Percentiles rank a stretch among this genome's conserved stretches.
phyloP scores from a whole-genome alignment of 2,329 filamentous ascomycete species.

The Ceratocystis alfenasii region DNA sequence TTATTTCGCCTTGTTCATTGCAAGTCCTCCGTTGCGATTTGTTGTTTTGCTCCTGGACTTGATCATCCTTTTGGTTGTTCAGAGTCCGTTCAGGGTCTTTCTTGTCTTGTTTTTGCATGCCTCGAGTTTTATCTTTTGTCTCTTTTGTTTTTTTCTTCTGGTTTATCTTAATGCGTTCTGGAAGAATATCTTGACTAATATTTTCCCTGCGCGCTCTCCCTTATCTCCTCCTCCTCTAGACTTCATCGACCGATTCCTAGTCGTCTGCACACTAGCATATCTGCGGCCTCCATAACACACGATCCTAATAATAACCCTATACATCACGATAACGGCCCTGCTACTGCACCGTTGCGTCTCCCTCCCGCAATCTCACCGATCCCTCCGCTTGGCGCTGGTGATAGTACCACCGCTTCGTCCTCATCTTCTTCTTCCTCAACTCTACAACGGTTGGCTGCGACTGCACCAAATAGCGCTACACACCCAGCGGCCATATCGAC shows the following conservation, averaged over 20 bases:
- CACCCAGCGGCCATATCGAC: not conserved
- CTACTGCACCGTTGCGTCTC: constrained; percentile 17
- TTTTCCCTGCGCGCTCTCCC: not conserved
- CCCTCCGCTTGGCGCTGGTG: constrained; percentile 3
- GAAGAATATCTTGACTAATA: not conserved
- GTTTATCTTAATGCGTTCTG: not conserved
- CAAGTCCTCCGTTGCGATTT: not conserved
- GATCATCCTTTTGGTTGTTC: constrained; percentile 4
- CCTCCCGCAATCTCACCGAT: not conserved
- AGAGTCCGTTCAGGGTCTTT: not conserved
- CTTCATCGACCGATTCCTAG: constrained; percentile 18
- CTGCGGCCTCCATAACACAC: constrained; percentile 10
- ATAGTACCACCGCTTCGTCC: not conserved
- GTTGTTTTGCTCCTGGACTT: not conserved
- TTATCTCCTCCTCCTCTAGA: not conserved
- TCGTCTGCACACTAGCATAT: constrained; percentile 20
- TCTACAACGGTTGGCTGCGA: not conserved
- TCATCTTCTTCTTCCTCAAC: not conserved
- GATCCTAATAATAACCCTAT: not conserved
- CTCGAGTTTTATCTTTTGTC: no score
- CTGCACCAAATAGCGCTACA: constrained; percentile 6
- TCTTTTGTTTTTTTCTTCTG: not conserved
- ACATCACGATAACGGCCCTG: constrained; percentile 18
- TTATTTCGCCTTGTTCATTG: not conserved
- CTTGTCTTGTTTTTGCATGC: not conserved